Evolutionary conservation across 108 stramenopile genomes (phyloP).

Genomic region (Schizochytrium sp.): DNA sequence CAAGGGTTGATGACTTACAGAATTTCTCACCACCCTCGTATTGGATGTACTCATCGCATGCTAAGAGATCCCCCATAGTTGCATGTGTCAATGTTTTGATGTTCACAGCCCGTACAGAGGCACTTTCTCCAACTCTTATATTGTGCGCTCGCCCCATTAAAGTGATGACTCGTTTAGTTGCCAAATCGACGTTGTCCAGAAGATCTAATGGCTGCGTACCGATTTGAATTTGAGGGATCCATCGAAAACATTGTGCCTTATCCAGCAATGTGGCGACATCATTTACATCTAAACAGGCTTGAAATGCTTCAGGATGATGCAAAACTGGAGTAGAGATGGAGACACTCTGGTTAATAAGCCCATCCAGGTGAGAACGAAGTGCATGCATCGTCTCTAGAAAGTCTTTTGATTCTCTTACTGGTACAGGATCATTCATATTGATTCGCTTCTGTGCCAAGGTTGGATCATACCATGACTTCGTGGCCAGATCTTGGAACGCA

Average conservation of each 20-base stretch:
- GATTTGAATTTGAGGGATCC: neutral
- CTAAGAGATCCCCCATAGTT: neutral
- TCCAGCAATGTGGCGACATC: neutral
- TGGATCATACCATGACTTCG: neutral
- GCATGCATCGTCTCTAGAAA: neutral
- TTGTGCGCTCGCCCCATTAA: neutral
- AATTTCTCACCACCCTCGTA: conserved; percentile 9
- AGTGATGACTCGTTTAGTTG: neutral
- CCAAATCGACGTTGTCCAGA: neutral
- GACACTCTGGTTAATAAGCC: neutral
- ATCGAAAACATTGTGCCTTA: neutral
- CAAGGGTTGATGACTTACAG: neutral
- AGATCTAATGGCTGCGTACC: neutral
- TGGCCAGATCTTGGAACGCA: neutral
- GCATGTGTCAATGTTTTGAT: neutral
- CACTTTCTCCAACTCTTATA: neutral
- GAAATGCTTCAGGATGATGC: neutral
- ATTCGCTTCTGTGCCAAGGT: neutral
- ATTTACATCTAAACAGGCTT: neutral
- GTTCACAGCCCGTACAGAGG: neutral
- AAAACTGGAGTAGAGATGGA: neutral
- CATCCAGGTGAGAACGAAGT: neutral
- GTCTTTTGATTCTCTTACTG: neutral
- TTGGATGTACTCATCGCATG: conserved; percentile 27
- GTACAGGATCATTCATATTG: neutral